Conservation (phyloP, 129 eudicot species). For the Scalesia atractyloides region DNA sequence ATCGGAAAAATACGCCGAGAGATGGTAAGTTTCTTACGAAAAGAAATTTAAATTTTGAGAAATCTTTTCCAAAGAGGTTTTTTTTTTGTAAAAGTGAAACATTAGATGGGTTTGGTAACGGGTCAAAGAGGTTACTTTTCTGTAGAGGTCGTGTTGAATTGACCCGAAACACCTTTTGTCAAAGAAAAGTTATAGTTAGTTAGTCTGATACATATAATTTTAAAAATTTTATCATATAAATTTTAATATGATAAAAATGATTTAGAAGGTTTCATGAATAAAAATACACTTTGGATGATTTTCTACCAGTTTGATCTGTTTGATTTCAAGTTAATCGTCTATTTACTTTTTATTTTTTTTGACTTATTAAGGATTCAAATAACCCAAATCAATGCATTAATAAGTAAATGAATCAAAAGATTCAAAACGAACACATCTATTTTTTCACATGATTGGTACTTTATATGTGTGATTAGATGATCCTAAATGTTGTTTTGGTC, state of each 20-base stretch:
- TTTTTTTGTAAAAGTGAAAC: neutral
- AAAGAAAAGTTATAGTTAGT: neutral
- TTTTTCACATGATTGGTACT: neutral
- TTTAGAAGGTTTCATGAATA: neutral
- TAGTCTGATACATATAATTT: neutral
- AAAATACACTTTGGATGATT: neutral
- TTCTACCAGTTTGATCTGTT: neutral
- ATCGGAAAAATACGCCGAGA: constrained; percentile 65
- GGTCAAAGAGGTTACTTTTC: neutral
- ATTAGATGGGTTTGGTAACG: neutral
- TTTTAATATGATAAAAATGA: neutral
- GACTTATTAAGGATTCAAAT: neutral
- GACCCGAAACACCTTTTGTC: neutral
- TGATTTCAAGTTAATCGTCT: neutral
- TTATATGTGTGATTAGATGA: neutral
- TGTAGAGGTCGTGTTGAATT: neutral
- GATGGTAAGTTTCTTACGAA: constrained; percentile 48
- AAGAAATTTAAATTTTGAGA: neutral
- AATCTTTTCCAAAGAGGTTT: neutral
- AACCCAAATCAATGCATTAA: neutral
- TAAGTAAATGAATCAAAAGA: neutral
- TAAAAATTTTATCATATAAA: neutral
- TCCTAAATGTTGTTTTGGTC: constrained; percentile 14
- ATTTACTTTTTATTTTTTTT: neutral
- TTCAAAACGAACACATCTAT: neutral